Base-by-base conservation (phyloP, 2,329 filamentous ascomycete genomes). In the Zalaria sp. region DNA sequence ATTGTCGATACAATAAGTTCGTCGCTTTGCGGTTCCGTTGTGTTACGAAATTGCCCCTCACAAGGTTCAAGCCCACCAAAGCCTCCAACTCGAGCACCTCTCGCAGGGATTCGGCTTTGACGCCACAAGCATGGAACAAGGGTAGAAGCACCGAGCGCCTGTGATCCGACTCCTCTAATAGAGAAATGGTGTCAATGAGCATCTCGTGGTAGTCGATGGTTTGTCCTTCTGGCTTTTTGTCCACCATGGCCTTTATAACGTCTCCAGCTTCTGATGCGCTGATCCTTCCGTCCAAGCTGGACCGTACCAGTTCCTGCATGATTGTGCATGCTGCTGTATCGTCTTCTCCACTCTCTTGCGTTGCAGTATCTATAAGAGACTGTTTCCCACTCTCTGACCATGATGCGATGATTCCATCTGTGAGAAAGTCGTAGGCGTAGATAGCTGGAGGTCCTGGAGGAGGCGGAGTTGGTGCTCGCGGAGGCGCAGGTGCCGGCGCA, bases 1-100 rank as follows among this genome's bases (percentile, higher is more conserved):
- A 86, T 62, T 96, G 91, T 46, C 88, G 81, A 60, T 98, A 98
- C 1, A 98, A 73, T 4, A 91, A 71, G 53, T 95, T 93, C 5
- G 91, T 98, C 38, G 88, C 83, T 55, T 93, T 87, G 42, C 89
- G 80, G 49, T 94, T 87, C 10, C 82, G 81, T 57, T 91, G 77
- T 50, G 81, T 81, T 43, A 75, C 70, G 59, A 96, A 98, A 4
- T 81, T 89, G n/a, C 81, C 77, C 39, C 87, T 77, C 38, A 94
- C 84, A 35, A 98, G 69, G 6, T 83, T 82, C 9, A 95, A 66
- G 27, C 81, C 73, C 53, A 83, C 76, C 7, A 96, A 67, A 5
- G 93, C 64, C 11, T 78, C 71, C 4, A 78, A 77, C 50, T 98
- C 91, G n/a, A 98, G 73, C 48, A 87, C 76, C 46, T 82, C 74